Base-by-base conservation (phyloP, 2,329 filamentous ascomycete genomes). In the Furcasterigmium sp. region DNA sequence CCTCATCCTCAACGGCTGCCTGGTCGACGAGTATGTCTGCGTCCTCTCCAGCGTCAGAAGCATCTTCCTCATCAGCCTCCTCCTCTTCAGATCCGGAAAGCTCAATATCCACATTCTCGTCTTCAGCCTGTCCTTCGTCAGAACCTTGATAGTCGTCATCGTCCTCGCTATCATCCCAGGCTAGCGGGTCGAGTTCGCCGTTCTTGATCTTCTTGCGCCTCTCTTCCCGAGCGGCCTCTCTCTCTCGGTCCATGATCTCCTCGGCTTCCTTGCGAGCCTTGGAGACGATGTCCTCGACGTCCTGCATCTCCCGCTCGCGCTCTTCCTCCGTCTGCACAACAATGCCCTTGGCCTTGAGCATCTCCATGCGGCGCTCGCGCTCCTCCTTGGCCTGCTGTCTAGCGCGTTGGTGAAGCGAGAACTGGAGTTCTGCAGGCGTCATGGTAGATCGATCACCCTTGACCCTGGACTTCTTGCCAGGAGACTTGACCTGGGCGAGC, bases 261-360 rank as follows among this genome's bases (percentile, higher is more conserved):
- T 86, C 78, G 2, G 84, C 91, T 58, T 97, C 88, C 48, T 82
- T 75, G 45, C 90, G 77, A 17, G 91, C 91, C 55, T 84, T 90
- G 38, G 91, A 85, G 20, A 97, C 79, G 47, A 97, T 77, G 56
- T 96, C 85, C 53, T 97, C 93, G 11, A 95, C 81, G 46, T 91
- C 82, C 45, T 86, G 82, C 61, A 89, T 80, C 59, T 95, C 85
- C 26, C 80, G 79, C 57, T 91, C 86, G 17, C 87, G 81, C 61
- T 98, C 91, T 62, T 96, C 91, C 3, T 84, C 80, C 1, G 87
- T 95, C 60, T 91, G 85, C 15, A 97, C 73, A 19, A 85, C 70
- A 20, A 96, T 76, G 8, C 93, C 93, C 62, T 86, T 89, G 10
- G 85, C 83, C 55, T 79, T 82, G 32, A 98, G 75, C 52, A 83